These are phyloP conservation scores for Boechera retrofracta DNA, from an alignment of 345 rosid genomes.

Conservation along the genomic window DNA sequence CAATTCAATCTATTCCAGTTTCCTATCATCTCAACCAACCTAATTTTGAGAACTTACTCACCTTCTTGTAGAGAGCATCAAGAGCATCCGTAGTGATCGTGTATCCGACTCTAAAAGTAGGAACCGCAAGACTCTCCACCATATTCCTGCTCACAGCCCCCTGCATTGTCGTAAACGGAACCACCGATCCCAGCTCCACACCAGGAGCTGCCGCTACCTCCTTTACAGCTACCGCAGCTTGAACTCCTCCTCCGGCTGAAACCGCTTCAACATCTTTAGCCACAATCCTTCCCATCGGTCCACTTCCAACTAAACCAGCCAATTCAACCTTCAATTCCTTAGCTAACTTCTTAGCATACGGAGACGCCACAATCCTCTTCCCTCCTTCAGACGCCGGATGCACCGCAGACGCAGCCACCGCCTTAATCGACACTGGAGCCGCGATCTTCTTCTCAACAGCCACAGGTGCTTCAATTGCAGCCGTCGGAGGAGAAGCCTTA, in stretches of 20 bases:
- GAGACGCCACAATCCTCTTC: conserved; percentile 84
- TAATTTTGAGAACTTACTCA: conserved; percentile 23
- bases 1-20: neutral
- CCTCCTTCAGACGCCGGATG: conserved; percentile 94
- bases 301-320: conserved; percentile 68
- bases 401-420: conserved; percentile 49
- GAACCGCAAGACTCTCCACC: conserved; percentile 85
- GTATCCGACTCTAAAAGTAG: conserved; percentile 91
- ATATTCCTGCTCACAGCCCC: conserved; percentile 83
- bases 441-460: conserved; percentile 31
- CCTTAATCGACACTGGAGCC: conserved; percentile 2
- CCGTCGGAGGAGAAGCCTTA: conserved; percentile 14
- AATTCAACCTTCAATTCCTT: conserved; percentile 87
- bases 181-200: conserved; percentile 61
- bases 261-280: conserved; percentile 92
- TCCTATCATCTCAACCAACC: neutral
- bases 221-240: conserved; percentile 24
- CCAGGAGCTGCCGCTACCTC: conserved; percentile 40
- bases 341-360: conserved; percentile 85
- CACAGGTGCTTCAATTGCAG: conserved; percentile 1
- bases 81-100: conserved; percentile 79
- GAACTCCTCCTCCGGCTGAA: conserved; percentile 36
- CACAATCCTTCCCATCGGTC: conserved; percentile 93
- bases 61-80: conserved; percentile 93
- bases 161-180: conserved; percentile 93